Conservation (phyloP, 1,284 basidiomycete species). For the Amylostereum chailletii region DNA sequence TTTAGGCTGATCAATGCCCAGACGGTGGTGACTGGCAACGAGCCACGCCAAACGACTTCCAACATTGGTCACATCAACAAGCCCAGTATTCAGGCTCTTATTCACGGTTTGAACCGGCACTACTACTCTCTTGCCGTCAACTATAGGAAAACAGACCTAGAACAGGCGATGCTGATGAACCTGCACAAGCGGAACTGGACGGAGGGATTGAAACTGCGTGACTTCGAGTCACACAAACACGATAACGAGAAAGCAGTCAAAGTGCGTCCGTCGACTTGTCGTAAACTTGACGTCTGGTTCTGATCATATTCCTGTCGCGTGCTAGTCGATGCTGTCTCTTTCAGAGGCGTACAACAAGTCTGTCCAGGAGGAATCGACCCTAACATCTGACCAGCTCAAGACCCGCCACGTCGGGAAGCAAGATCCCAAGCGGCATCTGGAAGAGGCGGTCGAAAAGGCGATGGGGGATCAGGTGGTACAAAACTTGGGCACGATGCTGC, state of each 20-base stretch:
- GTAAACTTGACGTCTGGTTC: not conserved
- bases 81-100: conserved; percentile 94
- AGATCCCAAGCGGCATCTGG: conserved; percentile 93
- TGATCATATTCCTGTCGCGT: not conserved
- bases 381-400: conserved; percentile 86
- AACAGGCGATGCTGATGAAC: conserved; percentile 98
- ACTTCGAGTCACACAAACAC: conserved; percentile 83
- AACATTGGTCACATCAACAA: conserved; percentile 99
- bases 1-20: conserved; percentile 94
- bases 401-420: conserved; percentile 97
- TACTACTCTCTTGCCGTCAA: conserved; percentile 97
- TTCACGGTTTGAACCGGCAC: conserved; percentile 92
- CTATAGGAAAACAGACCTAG: conserved; percentile 93
- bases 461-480: conserved; percentile 96
- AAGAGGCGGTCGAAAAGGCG: conserved; percentile 93
- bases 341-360: conserved; percentile 94
- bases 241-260: conserved; percentile 88
- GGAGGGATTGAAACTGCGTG: conserved; percentile 83
- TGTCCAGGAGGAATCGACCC: conserved; percentile 90
- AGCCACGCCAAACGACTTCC: conserved; percentile 94
- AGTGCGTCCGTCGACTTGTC: conserved; percentile 32
- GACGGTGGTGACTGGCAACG: conserved; percentile 80
- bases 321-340: conserved; percentile 83
- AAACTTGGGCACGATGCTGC: conserved; percentile 84
- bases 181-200: conserved; percentile 98